phyloP scores from a whole-genome alignment of 106 monocot genomes.

The Cymbidium sinense region DNA sequence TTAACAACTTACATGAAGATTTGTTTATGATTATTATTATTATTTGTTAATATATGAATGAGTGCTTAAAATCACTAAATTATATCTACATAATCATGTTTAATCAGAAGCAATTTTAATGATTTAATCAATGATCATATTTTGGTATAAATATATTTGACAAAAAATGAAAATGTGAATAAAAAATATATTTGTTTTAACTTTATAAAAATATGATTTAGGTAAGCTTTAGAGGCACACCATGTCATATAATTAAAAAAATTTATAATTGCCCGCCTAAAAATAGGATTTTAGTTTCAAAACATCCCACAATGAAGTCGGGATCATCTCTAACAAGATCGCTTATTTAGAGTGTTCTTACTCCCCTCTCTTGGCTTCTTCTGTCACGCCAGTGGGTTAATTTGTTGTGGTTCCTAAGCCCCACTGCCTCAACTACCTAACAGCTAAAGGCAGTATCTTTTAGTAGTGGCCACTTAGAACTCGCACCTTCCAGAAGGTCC shows the following conservation, averaged over 20 bases:
- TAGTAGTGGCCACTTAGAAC: background rate
- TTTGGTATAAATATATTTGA: background rate
- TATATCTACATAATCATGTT: background rate
- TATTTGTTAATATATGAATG: no score
- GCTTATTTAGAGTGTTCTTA: background rate
- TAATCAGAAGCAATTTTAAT: background rate
- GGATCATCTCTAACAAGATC: background rate
- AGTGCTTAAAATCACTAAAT: no score
- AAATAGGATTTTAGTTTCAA: background rate
- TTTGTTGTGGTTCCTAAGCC: background rate
- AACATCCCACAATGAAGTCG: background rate
- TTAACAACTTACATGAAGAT: no score
- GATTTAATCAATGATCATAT: background rate
- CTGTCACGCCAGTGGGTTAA: no score
- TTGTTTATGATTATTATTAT: no score
- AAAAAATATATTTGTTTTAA: no score
- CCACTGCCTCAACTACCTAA: slow-evolving; percentile 2
- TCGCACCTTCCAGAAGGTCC: background rate
- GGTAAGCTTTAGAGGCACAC: background rate
- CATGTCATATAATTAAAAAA: background rate
- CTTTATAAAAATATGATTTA: no score
- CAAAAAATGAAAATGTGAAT: background rate
- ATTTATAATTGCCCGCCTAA: background rate
- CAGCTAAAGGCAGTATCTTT: background rate
- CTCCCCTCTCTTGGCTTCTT: no score